Base-by-base conservation (phyloP, 2,329 filamentous ascomycete species). In the Thelonectria blattea region DNA sequence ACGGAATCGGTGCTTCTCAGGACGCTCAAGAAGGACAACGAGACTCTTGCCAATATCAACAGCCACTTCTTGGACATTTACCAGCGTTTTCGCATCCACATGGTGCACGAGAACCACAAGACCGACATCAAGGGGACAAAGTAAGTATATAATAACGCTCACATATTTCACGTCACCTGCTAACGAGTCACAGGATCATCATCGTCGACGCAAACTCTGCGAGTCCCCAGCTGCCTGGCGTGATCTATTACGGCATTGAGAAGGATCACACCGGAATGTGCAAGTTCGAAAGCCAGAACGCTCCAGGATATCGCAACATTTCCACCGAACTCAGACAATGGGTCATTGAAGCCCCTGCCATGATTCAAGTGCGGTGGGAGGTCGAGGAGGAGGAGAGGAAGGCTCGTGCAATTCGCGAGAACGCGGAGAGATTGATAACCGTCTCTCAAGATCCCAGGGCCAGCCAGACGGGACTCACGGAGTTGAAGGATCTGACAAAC, bases 41-140 rank as follows among this genome's bases (percentile, higher is more conserved):
- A 92, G 75, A 90, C 85, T 0, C 76, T 93, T 5, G 85, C 90
- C 68, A 88, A 89, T 61, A 92, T 93, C 73, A 92, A 91, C 73
- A 85, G 80, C 52, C 83, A 88, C 58, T 93, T 93, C 66, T 80
- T 88, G 17, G 87, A 92, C 52, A 86, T 92, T 27, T 87, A 91
- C 63, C 83, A 86, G 58, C 82, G 87, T 1, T 92, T 91, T 70
- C 84, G 86, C 65, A 87, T 93, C 52, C 90, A 90, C 68, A 91
- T 92, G 83, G 91, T 88, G 39, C 89, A 92, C 56, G 91, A 93
- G 71, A 88, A 88, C 47, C 85, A 88, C 66, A 89, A 88, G 62
- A 91, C 89, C 0, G 86, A 91, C 64, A 68, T 92, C 37, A 88
- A 85, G 66, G 86, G 85, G 2, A 86, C 86, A 1, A 87, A 78